These are phyloP conservation scores for Alloteropsis semialata DNA, from an alignment of 176 grass and related monocot genomes.

Conservation along the genomic window DNA sequence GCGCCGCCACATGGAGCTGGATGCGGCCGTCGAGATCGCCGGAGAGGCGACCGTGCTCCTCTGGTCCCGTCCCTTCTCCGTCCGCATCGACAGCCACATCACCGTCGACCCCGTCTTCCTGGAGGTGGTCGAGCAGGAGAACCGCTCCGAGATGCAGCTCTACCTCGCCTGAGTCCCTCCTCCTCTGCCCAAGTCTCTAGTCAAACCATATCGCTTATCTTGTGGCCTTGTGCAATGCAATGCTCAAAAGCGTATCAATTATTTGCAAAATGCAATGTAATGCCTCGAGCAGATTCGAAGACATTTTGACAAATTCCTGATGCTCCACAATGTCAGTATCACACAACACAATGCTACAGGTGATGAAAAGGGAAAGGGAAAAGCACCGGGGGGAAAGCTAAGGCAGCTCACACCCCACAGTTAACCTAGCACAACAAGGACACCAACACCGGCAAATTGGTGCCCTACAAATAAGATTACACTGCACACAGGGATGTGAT, in stretches of 20 bases:
- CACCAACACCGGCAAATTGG: conserved; percentile 11
- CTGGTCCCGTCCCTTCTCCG: conserved; percentile 62
- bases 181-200: not conserved
- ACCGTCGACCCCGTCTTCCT: conserved; percentile 77
- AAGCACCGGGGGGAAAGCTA: conserved; percentile 25
- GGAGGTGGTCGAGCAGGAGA: conserved; percentile 65
- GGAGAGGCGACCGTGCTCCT: conserved; percentile 45
- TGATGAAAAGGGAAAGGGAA: not conserved
- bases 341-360: conserved; percentile 22
- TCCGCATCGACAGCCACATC: conserved; percentile 72
- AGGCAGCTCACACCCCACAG: conserved; percentile 46
- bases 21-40: conserved; percentile 60
- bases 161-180: conserved; percentile 20
- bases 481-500: conserved; percentile 8
- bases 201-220: not conserved
- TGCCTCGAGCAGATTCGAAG: not conserved
- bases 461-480: conserved; percentile 45
- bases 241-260: not conserved
- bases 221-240: not conserved
- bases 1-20: conserved; percentile 63
- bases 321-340: not conserved
- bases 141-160: conserved; percentile 56
- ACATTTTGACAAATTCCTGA: not conserved
- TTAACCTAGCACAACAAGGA: conserved; percentile 30
- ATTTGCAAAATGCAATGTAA: not conserved